phyloP scores from a whole-genome alignment of 2,329 filamentous ascomycete genomes.

The Botrytis galanthina region DNA sequence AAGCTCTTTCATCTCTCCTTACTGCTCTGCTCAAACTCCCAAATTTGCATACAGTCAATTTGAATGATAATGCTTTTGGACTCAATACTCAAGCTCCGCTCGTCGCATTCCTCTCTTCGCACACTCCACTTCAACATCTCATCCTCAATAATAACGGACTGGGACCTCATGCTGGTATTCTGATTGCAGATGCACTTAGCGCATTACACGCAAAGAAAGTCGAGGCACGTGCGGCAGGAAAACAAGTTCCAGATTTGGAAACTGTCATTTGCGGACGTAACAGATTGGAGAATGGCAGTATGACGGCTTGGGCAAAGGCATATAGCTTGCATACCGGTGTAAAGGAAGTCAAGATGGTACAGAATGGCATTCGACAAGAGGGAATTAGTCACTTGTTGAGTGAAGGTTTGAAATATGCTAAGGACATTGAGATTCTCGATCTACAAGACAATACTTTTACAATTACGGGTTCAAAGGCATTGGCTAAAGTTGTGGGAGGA shows the following conservation, averaged over 20 bases:
- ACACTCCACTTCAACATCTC: slow-evolving; percentile 87
- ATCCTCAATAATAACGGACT: slow-evolving; percentile 98
- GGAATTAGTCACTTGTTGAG: slow-evolving; percentile 80
- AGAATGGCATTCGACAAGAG: slow-evolving; percentile 95
- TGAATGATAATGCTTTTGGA: slow-evolving; percentile 97
- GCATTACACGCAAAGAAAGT: slow-evolving; percentile 82
- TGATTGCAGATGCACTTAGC: slow-evolving; percentile 84
- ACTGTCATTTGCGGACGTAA: slow-evolving; percentile 98
- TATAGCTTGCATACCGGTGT: slow-evolving; percentile 81
- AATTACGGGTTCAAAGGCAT: slow-evolving; percentile 69
- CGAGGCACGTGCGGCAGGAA: slow-evolving; percentile 67
- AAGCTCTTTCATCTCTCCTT: slow-evolving; percentile 80
- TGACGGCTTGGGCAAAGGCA: slow-evolving; percentile 89
- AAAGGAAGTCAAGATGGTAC: slow-evolving; percentile 91
- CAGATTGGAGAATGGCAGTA: slow-evolving; percentile 90
- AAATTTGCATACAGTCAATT: slow-evolving; percentile 84
- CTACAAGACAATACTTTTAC: slow-evolving; percentile 99
- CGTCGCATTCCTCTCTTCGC: slow-evolving; percentile 83
- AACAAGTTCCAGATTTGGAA: slow-evolving; percentile 78
- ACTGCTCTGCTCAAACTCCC: slow-evolving; percentile 83
- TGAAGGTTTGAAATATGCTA: slow-evolving; percentile 71
- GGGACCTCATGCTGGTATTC: slow-evolving; percentile 83
- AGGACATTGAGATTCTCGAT: slow-evolving; percentile 72
- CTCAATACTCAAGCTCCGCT: slow-evolving; percentile 92
- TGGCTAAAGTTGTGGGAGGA: slow-evolving; percentile 69